Evolutionary conservation across 805 yeast species (phyloP).

Genomic region (Candida corydali): DNA sequence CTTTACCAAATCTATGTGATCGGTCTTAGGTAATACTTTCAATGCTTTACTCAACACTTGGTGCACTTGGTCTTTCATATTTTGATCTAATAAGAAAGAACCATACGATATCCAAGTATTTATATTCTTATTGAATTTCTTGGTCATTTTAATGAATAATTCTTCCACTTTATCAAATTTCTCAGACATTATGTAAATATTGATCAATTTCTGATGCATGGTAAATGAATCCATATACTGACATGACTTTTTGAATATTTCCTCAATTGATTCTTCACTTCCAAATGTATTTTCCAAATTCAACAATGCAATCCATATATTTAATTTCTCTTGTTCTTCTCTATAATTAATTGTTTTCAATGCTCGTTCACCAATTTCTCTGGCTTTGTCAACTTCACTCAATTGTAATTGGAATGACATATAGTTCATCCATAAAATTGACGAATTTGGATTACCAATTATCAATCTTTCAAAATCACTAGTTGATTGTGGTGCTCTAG

Average conservation of each 20-base stretch:
- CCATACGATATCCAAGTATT: constrained; percentile 83
- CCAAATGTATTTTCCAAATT: constrained; percentile 96
- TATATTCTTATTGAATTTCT: constrained; percentile 69
- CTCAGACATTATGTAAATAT: constrained; percentile 71
- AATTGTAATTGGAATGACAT: constrained; percentile 97
- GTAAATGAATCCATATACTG: constrained; percentile 87
- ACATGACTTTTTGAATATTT: constrained; percentile 75
- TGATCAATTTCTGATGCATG: constrained; percentile 76
- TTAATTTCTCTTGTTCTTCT: constrained; percentile 89
- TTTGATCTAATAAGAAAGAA: constrained; percentile 62
- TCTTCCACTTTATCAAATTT: constrained; percentile 67
- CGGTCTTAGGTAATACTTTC: constrained; percentile 63
- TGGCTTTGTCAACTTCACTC: constrained; percentile 90
- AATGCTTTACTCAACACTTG: constrained; percentile 72
- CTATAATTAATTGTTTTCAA: constrained; percentile 83
- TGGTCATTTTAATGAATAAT: constrained; percentile 61
- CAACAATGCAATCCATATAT: constrained; percentile 92
- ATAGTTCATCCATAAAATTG: constrained; percentile 94
- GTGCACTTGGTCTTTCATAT: constrained; percentile 58
- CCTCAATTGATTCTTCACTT: constrained; percentile 73
- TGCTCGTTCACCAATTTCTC: constrained; percentile 91
- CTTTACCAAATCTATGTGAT: constrained; percentile 74
- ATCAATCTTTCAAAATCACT: constrained; percentile 89
- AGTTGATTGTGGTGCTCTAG: constrained; percentile 87
- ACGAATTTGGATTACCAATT: constrained; percentile 89